Percentiles rank a stretch among this genome's conserved stretches.
phyloP scores from a whole-genome alignment of 768 basidiomycete genomes.

The Rickenella mellea region DNA sequence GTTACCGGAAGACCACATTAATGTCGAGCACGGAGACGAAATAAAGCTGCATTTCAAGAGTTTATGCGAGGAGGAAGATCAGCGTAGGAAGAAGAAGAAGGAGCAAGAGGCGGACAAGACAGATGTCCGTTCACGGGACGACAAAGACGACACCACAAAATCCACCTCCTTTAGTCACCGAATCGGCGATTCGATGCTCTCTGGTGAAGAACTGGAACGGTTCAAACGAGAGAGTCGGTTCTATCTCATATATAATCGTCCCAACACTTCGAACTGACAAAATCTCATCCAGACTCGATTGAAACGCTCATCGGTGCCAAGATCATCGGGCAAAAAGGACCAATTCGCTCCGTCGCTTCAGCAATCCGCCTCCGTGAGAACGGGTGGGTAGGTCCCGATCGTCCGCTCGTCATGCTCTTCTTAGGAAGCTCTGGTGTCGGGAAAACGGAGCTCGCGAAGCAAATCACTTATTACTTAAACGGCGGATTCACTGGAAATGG shows the following conservation, averaged over 20 bases:
- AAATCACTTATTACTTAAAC: neutral
- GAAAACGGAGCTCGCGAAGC: slow-evolving; percentile 1
- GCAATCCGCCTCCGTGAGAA: neutral
- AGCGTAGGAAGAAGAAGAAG: neutral
- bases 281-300: neutral
- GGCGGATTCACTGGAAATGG: neutral
- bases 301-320: neutral
- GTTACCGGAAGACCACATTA: neutral
- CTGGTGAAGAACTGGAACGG: neutral
- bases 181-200: neutral
- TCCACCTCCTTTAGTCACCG: neutral
- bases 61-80: neutral
- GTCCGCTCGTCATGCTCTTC: neutral
- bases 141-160: neutral
- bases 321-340: neutral
- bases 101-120: neutral
- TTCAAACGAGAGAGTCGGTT: neutral
- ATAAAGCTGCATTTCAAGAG: neutral
- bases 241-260: neutral
- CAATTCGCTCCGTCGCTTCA: neutral
- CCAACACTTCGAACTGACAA: too few relatives aligned
- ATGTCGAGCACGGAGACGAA: neutral
- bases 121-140: too few relatives aligned
- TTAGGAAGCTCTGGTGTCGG: neutral
- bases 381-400: neutral